Evolutionary conservation across 805 yeast genomes (phyloP).

Genomic region (Ogataea nonfermentans): DNA sequence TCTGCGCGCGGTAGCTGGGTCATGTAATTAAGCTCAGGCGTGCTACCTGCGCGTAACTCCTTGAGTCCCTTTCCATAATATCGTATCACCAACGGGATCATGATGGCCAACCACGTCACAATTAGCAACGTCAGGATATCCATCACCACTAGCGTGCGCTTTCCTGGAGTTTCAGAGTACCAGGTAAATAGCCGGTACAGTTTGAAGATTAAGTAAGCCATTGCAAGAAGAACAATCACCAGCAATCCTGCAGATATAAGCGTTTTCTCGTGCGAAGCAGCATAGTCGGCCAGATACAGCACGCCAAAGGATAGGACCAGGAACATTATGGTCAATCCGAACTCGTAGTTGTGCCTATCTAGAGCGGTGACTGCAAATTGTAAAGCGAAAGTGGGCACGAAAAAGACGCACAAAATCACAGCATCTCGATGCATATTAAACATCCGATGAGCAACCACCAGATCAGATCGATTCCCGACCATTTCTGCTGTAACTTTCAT

Average conservation of each 20-base stretch:
- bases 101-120: constrained; percentile 29
- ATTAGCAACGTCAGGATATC: constrained; percentile 39
- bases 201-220: constrained; percentile 42
- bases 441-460: constrained; percentile 33
- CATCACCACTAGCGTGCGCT: constrained; percentile 40
- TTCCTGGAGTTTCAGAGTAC: constrained; percentile 39
- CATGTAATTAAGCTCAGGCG: too few species aligned
- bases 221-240: constrained; percentile 33
- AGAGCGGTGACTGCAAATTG: constrained; percentile 44
- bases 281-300: constrained; percentile 38
- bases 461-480: constrained; percentile 38
- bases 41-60: constrained; percentile 5
- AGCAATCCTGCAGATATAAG: constrained; percentile 25
- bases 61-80: constrained; percentile 20
- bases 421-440: constrained; percentile 40
- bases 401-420: constrained; percentile 35
- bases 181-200: constrained; percentile 35
- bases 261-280: constrained; percentile 34
- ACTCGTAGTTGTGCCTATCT: constrained; percentile 37
- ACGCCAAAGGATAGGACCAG: constrained; percentile 31
- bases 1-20: background rate
- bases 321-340: constrained; percentile 38
- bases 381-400: constrained; percentile 44
- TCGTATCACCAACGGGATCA: constrained; percentile 10
- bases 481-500: constrained; percentile 20